Conservation (phyloP, 2,329 filamentous ascomycete species). For the Purpureocillium takamizusanense region DNA sequence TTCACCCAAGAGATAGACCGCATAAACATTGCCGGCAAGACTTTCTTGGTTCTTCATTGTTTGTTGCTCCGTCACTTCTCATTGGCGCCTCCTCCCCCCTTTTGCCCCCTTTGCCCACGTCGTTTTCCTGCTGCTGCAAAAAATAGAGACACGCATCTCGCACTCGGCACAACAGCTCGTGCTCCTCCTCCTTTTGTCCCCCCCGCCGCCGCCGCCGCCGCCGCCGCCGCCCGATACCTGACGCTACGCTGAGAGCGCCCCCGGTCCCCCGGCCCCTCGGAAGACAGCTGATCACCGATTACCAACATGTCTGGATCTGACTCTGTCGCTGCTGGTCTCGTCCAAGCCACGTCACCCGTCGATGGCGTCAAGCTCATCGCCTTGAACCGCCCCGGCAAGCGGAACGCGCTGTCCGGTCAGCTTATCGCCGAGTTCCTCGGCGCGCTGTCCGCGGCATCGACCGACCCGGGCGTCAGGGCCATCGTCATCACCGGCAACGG, state of each 20-base stretch:
- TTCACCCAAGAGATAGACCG: no score
- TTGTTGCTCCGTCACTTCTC: no score
- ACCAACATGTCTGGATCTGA: constrained; percentile 7
- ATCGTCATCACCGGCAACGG: constrained; percentile 28
- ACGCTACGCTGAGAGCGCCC: no score
- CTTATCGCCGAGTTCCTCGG: constrained; percentile 37
- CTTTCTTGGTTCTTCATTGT: no score
- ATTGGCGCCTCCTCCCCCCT: neutral
- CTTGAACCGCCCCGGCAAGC: constrained; percentile 45
- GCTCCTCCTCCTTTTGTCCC: no score
- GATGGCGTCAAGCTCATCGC: constrained; percentile 36
- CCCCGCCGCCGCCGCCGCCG: no score
- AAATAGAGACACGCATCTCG: no score
- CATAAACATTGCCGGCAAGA: no score
- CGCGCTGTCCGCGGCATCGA: constrained; percentile 13
- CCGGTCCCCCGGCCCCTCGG: neutral
- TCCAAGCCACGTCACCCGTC: constrained; percentile 10
- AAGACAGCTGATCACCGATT: neutral
- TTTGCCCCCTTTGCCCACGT: neutral
- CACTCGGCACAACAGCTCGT: no score
- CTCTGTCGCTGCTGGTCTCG: constrained; percentile 4
- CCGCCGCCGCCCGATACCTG: no score
- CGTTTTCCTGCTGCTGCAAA: neutral
- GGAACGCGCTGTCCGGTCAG: constrained; percentile 46
- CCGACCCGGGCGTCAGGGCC: constrained; percentile 17